Conservation (phyloP, 2,329 filamentous ascomycete species). For the Beauveria varroae region DNA sequence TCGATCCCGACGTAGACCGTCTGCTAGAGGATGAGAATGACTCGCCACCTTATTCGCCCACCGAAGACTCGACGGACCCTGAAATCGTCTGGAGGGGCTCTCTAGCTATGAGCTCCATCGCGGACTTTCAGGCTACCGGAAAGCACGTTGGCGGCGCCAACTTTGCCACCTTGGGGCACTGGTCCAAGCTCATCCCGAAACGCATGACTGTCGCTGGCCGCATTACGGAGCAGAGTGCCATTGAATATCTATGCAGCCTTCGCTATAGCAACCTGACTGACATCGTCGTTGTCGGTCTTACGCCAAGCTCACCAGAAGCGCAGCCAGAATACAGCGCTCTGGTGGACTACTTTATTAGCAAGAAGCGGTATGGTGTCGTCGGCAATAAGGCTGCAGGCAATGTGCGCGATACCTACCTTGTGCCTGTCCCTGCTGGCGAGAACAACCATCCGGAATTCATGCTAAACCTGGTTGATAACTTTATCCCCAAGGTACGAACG, state of each 20-base stretch:
- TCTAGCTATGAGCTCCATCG: conserved; percentile 68
- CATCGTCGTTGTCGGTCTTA: conserved; percentile 70
- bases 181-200: conserved; percentile 67
- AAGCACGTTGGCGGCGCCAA: conserved; percentile 81
- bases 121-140: conserved; percentile 68
- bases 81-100: conserved; percentile 72
- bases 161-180: conserved; percentile 55
- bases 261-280: conserved; percentile 78
- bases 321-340: conserved; percentile 62
- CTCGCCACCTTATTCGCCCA: conserved; percentile 76
- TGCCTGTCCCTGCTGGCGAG: conserved; percentile 70
- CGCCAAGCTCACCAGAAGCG: conserved; percentile 53
- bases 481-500: conserved; percentile 61
- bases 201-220: conserved; percentile 67
- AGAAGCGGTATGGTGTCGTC: conserved; percentile 81
- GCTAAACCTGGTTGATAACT: conserved; percentile 78
- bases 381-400: conserved; percentile 66
- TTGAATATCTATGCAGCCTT: conserved; percentile 83
- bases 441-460: conserved; percentile 75
- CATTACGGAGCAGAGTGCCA: conserved; percentile 74
- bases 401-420: conserved; percentile 84
- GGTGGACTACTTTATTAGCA: conserved; percentile 79
- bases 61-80: conserved; percentile 60
- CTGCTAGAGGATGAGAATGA: conserved; percentile 75
- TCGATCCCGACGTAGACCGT: conserved; percentile 85